Conservation (phyloP, 805 yeast genomes). For the Myxozyma neglecta region DNA sequence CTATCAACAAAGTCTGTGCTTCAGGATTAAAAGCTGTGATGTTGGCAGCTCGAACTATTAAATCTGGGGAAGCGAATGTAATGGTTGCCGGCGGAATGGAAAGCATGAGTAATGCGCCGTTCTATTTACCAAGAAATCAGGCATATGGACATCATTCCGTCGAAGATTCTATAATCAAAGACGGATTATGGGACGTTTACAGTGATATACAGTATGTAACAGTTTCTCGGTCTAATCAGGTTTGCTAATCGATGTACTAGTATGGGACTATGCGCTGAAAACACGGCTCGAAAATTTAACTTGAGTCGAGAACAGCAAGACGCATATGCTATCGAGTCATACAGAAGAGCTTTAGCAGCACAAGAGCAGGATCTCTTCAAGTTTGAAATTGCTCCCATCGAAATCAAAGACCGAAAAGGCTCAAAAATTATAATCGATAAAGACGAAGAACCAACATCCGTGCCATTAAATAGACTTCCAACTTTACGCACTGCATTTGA, state of each 20-base stretch:
- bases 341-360: constrained; percentile 76
- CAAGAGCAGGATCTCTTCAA: constrained; percentile 71
- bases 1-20: constrained; percentile 96
- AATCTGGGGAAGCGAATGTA: constrained; percentile 86
- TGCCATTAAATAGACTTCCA: constrained; percentile 69
- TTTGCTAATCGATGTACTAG: constrained; percentile 36
- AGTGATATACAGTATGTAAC: constrained; percentile 48
- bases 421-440: constrained; percentile 62
- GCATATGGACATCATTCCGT: constrained; percentile 51
- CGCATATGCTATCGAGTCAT: constrained; percentile 74
- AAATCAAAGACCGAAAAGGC: constrained; percentile 63
- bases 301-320: constrained; percentile 84
- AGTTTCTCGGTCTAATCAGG: too few species aligned
- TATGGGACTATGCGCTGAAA: constrained; percentile 95
- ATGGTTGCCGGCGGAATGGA: constrained; percentile 98
- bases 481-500: constrained; percentile 87
- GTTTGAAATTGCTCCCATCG: constrained; percentile 77
- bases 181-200: constrained; percentile 88
- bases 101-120: constrained; percentile 94
- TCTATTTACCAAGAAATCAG: constrained; percentile 52
- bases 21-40: constrained; percentile 92
- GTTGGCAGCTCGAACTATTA: constrained; percentile 83
- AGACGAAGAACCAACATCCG: constrained; percentile 76
- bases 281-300: constrained; percentile 78
- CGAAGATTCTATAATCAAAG: constrained; percentile 68